A percentile compares a stretch with the other conserved stretches of the same genome.
These are phyloP conservation scores for Paramecium primaurelia DNA, from an alignment of 73 alveolate genomes.

Conservation along the genomic window DNA sequence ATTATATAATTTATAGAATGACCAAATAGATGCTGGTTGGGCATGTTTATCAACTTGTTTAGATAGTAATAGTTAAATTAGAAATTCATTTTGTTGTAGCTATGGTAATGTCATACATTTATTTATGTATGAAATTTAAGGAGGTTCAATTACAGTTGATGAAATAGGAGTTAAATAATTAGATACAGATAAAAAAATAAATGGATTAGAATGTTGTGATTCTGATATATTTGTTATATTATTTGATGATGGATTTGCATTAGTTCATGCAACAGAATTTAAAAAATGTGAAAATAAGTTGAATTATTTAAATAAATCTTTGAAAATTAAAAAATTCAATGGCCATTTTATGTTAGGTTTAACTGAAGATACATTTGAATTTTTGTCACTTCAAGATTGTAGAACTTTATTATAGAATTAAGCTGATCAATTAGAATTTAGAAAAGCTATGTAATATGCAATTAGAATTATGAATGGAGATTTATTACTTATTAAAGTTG, in stretches of 20 bases:
- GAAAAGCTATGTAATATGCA: not conserved
- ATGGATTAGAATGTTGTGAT: constrained; percentile 12
- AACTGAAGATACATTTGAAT: not conserved
- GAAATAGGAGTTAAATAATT: not conserved
- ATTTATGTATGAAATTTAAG: not conserved
- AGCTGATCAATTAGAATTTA: constrained; percentile 1
- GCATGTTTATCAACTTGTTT: not conserved
- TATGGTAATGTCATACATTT: not conserved
- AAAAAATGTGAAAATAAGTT: not conserved
- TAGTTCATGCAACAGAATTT: not conserved
- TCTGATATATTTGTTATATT: not conserved
- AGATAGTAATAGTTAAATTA: not conserved
- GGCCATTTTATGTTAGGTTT: not conserved
- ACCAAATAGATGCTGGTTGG: not conserved
- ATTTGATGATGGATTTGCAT: not conserved
- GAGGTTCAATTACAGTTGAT: not conserved
- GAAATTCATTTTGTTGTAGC: not conserved
- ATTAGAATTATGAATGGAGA: constrained; percentile 17
- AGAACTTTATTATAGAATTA: not conserved
- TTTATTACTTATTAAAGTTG: not conserved
- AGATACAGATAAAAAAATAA: not conserved
- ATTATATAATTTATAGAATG: not conserved
- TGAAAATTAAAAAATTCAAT: not conserved
- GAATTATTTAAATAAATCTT: not conserved
- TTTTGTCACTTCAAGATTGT: not conserved